Conservation (phyloP, 495 filamentous ascomycete species). For the Letharia lupina region DNA sequence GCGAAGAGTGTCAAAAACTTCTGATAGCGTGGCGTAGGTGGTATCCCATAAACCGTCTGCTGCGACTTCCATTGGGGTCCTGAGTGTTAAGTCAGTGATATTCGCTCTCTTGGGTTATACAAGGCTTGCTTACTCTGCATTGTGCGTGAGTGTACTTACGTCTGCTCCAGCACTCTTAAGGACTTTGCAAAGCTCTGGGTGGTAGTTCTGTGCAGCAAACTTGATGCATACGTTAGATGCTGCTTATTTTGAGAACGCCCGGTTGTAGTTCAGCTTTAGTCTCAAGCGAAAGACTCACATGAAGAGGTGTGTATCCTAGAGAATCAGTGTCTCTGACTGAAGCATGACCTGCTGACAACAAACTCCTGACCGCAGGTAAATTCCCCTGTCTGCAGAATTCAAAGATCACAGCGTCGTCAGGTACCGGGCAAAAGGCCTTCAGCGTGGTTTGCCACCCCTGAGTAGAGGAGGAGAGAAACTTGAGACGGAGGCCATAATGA, state of each 20-base stretch:
- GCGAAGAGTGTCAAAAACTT: neutral
- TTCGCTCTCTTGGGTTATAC: too few relatives aligned
- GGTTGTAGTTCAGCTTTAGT: too few relatives aligned
- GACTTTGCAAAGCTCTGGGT: conserved; percentile 3
- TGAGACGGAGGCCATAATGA: conserved; percentile 3
- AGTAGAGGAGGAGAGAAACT: conserved; percentile 6
- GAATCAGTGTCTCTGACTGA: conserved; percentile 2
- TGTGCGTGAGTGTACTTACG: neutral
- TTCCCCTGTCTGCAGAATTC: conserved; percentile 19
- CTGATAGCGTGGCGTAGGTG: neutral
- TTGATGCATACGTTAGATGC: neutral
- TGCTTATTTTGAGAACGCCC: neutral
- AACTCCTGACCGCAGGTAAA: neutral
- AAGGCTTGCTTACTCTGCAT: neutral
- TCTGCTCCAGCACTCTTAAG: conserved; percentile 2
- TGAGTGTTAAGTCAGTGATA: neutral
- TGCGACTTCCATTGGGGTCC: neutral
- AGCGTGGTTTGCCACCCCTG: conserved; percentile 18
- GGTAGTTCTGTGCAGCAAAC: conserved; percentile 1
- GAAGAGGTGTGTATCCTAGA: neutral
- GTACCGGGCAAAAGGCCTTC: conserved; percentile 10
- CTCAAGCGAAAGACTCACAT: neutral
- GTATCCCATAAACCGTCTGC: too few relatives aligned
- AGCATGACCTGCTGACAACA: conserved; percentile 1
- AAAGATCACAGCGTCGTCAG: conserved; percentile 20